A percentile compares a stretch with the other conserved stretches of the same genome.
Evolutionary conservation across 805 yeast genomes (phyloP).

Genomic region (Ogataea kodamae): DNA sequence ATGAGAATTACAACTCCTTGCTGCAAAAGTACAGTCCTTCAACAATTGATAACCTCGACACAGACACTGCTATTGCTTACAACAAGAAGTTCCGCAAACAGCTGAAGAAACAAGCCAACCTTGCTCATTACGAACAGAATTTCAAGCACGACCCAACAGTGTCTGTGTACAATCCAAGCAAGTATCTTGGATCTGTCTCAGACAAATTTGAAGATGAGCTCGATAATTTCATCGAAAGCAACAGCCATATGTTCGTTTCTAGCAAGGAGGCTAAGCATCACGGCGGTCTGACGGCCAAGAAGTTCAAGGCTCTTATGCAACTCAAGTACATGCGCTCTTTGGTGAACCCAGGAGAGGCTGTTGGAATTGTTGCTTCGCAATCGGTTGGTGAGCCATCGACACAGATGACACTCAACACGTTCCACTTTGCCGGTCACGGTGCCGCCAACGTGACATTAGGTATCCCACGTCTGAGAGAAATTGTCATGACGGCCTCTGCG

Average conservation of each 20-base stretch:
- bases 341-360: constrained; percentile 95
- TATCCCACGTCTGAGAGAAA: constrained; percentile 99
- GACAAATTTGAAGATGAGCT: constrained; percentile 81
- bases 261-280: constrained; percentile 43
- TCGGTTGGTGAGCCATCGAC: constrained; percentile 99
- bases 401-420: constrained; percentile 94
- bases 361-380: constrained; percentile 97
- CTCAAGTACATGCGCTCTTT: constrained; percentile 95
- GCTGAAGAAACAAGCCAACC: constrained; percentile 55
- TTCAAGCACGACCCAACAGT: constrained; percentile 83
- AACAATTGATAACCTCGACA: constrained; percentile 71
- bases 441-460: constrained; percentile 99
- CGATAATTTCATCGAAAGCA: constrained; percentile 60
- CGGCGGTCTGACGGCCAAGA: constrained; percentile 64
- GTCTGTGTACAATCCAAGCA: constrained; percentile 81
- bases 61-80: constrained; percentile 76
- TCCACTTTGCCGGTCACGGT: constrained; percentile 99
- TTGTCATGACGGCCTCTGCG: constrained; percentile 97
- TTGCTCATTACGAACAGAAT: constrained; percentile 60
- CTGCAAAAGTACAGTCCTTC: constrained; percentile 84
- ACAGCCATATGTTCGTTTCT: constrained; percentile 53
- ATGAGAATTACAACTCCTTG: constrained; percentile 84
- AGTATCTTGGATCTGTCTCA: constrained; percentile 88
- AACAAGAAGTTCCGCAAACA: constrained; percentile 78
- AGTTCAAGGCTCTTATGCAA: constrained; percentile 95